Evolutionary conservation across 129 eudicot genomes (phyloP).

Genomic region (Flaveria trinervia): DNA sequence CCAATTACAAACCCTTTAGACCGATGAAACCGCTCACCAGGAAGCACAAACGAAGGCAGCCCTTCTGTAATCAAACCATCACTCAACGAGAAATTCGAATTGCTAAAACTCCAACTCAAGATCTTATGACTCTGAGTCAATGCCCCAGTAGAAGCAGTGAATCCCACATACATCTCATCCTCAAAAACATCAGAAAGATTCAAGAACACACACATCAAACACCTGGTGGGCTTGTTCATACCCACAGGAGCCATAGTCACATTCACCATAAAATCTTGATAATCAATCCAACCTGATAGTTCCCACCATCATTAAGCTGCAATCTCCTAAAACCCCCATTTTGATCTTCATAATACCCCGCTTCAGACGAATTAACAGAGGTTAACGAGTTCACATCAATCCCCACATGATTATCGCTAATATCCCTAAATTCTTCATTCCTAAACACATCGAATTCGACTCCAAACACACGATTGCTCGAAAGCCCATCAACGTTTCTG

Average conservation of each 20-base stretch:
- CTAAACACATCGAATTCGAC: conserved; percentile 71
- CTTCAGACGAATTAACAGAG: conserved; percentile 39
- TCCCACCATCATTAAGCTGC: conserved; percentile 49
- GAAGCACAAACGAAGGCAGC: conserved; percentile 64
- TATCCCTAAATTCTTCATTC: conserved; percentile 61
- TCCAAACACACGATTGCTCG: conserved; percentile 58
- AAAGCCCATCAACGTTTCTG: conserved; percentile 42
- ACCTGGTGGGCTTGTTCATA: conserved; percentile 44
- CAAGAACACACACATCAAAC: conserved; percentile 42
- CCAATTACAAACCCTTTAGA: conserved; percentile 52
- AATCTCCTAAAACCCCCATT: conserved; percentile 33
- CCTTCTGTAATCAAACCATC: conserved; percentile 46
- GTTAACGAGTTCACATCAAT: conserved; percentile 66
- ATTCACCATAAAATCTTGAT: conserved; percentile 46
- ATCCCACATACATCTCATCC: conserved; percentile 83
- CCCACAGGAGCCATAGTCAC: conserved; percentile 66
- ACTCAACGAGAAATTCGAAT: conserved; percentile 53
- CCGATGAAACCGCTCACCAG: conserved; percentile 37
- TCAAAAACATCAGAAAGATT: conserved; percentile 58
- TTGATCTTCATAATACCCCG: conserved; percentile 53
- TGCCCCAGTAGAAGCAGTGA: conserved; percentile 67
- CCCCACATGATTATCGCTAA: conserved; percentile 63
- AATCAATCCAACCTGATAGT: conserved; percentile 84
- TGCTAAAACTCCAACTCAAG: conserved; percentile 77
- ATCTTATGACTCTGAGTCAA: conserved; percentile 60